phyloP scores from a whole-genome alignment of 805 yeast species.

The Clavispora asparagi region DNA sequence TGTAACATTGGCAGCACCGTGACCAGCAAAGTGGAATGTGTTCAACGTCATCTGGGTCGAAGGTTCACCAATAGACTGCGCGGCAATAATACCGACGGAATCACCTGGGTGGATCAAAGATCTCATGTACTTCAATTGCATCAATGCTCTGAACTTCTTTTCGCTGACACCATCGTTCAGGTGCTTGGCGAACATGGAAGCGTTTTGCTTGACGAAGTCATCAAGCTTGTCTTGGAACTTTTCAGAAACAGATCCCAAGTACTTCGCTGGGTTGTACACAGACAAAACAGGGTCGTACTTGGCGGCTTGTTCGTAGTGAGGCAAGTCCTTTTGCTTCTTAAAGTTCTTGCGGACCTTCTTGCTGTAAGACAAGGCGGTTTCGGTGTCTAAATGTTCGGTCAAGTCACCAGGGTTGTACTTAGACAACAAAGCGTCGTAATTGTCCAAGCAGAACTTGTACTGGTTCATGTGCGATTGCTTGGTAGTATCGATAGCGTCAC shows the following conservation, averaged over 20 bases:
- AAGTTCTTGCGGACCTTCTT: constrained; percentile 75
- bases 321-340: constrained; percentile 56
- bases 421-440: constrained; percentile 78
- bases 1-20: constrained; percentile 99
- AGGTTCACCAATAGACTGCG: constrained; percentile 98
- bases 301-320: constrained; percentile 56
- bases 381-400: constrained; percentile 73
- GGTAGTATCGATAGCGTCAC: constrained; percentile 91
- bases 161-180: constrained; percentile 53
- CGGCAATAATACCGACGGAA: constrained; percentile 96
- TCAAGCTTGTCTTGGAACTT: constrained; percentile 80
- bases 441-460: constrained; percentile 88
- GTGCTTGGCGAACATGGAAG: constrained; percentile 48
- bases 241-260: constrained; percentile 90
- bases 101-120: constrained; percentile 95
- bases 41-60: constrained; percentile 98
- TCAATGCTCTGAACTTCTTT: constrained; percentile 88
- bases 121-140: constrained; percentile 98
- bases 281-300: constrained; percentile 89
- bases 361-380: constrained; percentile 69
- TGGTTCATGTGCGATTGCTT: constrained; percentile 92
- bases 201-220: constrained; percentile 52
- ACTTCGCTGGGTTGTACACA: constrained; percentile 80
- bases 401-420: constrained; percentile 81
- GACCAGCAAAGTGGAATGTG: constrained; percentile 98